These are phyloP conservation scores for Yarrowia sp. DNA, from an alignment of 805 yeast species.

Conservation along the genomic window DNA sequence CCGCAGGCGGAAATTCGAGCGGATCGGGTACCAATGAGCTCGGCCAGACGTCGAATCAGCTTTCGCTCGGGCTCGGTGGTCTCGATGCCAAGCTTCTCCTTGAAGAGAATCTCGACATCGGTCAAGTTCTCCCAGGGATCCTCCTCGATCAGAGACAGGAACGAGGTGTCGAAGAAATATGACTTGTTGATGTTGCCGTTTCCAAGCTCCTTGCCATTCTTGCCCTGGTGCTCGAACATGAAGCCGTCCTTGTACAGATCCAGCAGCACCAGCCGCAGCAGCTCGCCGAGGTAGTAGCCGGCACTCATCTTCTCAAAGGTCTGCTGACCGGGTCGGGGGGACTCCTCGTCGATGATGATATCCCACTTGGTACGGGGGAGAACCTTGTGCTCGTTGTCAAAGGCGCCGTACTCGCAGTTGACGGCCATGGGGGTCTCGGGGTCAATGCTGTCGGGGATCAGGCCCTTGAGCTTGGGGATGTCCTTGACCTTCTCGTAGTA, in stretches of 20 bases:
- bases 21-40: slow-evolving; percentile 88
- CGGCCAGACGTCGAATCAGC: slow-evolving; percentile 81
- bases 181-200: slow-evolving; percentile 59
- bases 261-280: slow-evolving; percentile 77
- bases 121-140: slow-evolving; percentile 85
- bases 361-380: slow-evolving; percentile 94
- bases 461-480: slow-evolving; percentile 83
- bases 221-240: slow-evolving; percentile 64
- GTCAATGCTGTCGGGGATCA: slow-evolving; percentile 66
- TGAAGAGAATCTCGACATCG: slow-evolving; percentile 74
- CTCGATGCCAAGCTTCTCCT: slow-evolving; percentile 61
- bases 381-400: slow-evolving; percentile 84
- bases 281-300: slow-evolving; percentile 94
- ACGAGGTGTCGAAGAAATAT: slow-evolving; percentile 86
- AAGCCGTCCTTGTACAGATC: slow-evolving; percentile 71
- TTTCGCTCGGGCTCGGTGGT: slow-evolving; percentile 82
- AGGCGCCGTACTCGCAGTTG: slow-evolving; percentile 98
- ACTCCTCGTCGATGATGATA: slow-evolving; percentile 74
- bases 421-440: slow-evolving; percentile 84
- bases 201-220: slow-evolving; percentile 31
- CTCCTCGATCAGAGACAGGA: slow-evolving; percentile 84
- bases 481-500: slow-evolving; percentile 78
- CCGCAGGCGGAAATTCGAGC: slow-evolving; percentile 94
- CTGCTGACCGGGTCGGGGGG: slow-evolving; percentile 97
- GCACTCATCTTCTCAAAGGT: slow-evolving; percentile 96